phyloP scores from a whole-genome alignment of 768 basidiomycete species.

The Filobasidium floriforme region DNA sequence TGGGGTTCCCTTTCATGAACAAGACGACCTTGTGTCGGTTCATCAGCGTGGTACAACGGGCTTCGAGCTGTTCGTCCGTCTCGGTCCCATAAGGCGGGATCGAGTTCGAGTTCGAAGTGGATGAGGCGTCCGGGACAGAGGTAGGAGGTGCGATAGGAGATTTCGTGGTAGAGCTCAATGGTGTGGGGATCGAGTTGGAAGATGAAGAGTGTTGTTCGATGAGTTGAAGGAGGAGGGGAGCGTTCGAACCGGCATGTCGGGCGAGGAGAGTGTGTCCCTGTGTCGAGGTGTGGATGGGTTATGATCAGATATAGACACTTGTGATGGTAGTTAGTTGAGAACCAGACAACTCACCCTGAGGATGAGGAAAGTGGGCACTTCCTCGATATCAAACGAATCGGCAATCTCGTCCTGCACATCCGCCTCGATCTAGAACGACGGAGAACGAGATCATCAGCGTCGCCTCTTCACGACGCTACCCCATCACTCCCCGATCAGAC shows the following conservation, averaged over 20 bases:
- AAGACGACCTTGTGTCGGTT: slow-evolving; percentile 66
- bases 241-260: slow-evolving; percentile 73
- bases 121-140: slow-evolving; percentile 26
- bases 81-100: slow-evolving; percentile 37
- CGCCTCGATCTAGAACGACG: slow-evolving; percentile 39
- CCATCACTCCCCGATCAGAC: background rate
- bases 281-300: background rate
- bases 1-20: slow-evolving; percentile 85
- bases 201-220: slow-evolving; percentile 56
- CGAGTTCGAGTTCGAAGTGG: slow-evolving; percentile 21
- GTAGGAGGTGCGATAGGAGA: slow-evolving; percentile 44
- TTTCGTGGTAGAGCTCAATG: slow-evolving; percentile 53
- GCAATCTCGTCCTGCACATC: slow-evolving; percentile 61
- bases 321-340: too few relatives aligned
- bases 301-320: too few relatives aligned
- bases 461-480: background rate
- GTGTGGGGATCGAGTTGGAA: slow-evolving; percentile 40
- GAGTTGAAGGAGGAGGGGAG: slow-evolving; percentile 55
- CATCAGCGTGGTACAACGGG: slow-evolving; percentile 66
- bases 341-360: slow-evolving; percentile 56
- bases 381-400: slow-evolving; percentile 83
- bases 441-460: background rate
- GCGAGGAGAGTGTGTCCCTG: slow-evolving; percentile 83
- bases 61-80: slow-evolving; percentile 59
- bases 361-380: slow-evolving; percentile 76